These are phyloP conservation scores for Ceratocystis diversiconidia DNA, from an alignment of 2,329 filamentous ascomycete genomes.

Conservation along the genomic window DNA sequence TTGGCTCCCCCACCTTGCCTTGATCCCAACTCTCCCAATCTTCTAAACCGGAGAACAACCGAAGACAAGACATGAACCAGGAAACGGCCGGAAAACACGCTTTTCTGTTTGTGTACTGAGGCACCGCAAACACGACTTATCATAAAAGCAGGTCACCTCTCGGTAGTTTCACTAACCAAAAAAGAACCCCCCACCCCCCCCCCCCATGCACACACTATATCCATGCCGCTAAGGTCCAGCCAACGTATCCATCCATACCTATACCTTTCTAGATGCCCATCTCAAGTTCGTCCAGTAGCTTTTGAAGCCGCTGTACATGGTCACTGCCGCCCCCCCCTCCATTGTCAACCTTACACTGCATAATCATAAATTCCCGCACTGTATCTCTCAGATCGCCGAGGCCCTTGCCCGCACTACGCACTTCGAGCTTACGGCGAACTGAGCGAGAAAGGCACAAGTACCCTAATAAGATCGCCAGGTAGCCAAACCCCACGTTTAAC, in stretches of 20 bases:
- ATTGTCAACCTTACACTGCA: constrained; percentile 37
- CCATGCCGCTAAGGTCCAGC: not conserved
- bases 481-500: constrained; percentile 72
- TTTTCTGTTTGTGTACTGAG: not conserved
- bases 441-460: constrained; percentile 53
- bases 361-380: constrained; percentile 40
- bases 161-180: not conserved
- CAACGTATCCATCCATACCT: not conserved
- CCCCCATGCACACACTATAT: not conserved
- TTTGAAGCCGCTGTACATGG: constrained; percentile 25
- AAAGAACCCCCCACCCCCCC: too few species aligned
- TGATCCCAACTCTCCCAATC: too few species aligned
- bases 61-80: too few species aligned
- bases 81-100: not conserved
- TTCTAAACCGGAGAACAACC: too few species aligned
- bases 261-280: constrained; percentile 12
- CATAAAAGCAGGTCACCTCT: not conserved
- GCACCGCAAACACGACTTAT: not conserved
- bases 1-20: too few species aligned
- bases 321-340: constrained; percentile 24
- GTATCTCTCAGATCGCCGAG: constrained; percentile 35
- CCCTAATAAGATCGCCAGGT: constrained; percentile 70
- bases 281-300: constrained; percentile 27
- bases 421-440: constrained; percentile 31
- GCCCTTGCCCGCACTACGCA: constrained; percentile 31